phyloP scores from a whole-genome alignment of 257 asterid species.

The Gardenia jasminoides region DNA sequence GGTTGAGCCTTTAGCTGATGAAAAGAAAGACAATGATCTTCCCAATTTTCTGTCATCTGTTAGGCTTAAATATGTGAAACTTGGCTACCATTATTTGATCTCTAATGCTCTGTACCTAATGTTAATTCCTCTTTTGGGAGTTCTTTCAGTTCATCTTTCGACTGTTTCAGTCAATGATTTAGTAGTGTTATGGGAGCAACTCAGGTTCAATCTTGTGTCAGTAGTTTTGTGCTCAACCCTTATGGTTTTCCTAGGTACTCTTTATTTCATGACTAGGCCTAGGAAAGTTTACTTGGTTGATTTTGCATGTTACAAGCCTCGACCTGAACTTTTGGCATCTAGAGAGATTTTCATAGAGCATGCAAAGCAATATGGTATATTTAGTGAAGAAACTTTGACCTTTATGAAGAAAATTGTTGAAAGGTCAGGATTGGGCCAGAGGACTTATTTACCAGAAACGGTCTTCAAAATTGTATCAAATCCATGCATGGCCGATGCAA shows the following conservation, averaged over 20 bases:
- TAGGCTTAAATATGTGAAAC: conserved; percentile 58
- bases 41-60: conserved; percentile 56
- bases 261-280: conserved; percentile 63
- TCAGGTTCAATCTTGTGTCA: conserved; percentile 46
- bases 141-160: conserved; percentile 35
- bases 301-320: conserved; percentile 70
- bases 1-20: conserved; percentile 23
- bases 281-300: conserved; percentile 55
- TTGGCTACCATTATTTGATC: conserved; percentile 61
- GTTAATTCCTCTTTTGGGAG: conserved; percentile 38
- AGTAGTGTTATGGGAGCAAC: conserved; percentile 38
- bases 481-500: conserved; percentile 56
- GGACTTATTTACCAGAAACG: conserved; percentile 60
- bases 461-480: conserved; percentile 42
- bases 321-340: conserved; percentile 35
- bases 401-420: conserved; percentile 59
- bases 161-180: conserved; percentile 34
- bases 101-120: conserved; percentile 49
- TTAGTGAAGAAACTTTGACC: conserved; percentile 46
- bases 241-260: conserved; percentile 44
- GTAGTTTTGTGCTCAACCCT: conserved; percentile 43
- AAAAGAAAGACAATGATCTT: conserved; percentile 19
- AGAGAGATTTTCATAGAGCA: conserved; percentile 48
- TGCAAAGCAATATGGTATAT: conserved; percentile 31
- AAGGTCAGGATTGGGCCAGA: conserved; percentile 69